Base-by-base conservation (phyloP, 2,329 filamentous ascomycete genomes). In the Diaporthe caulivora region DNA sequence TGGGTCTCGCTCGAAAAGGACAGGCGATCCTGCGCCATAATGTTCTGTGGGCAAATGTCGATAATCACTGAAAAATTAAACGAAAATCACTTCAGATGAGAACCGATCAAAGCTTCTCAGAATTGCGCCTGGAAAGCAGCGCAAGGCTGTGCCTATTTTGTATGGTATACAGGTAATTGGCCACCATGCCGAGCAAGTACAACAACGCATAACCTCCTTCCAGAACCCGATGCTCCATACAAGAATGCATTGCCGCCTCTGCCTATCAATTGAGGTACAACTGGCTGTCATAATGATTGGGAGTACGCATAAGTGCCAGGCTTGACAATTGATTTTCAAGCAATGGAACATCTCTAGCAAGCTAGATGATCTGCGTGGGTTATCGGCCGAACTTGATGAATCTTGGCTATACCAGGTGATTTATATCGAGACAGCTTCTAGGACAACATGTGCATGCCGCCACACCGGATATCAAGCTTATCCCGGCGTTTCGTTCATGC, bases 271-370 rank as follows among this genome's bases (percentile, higher is more conserved):
- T 26, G 49, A 53, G 13, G 8, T 26, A 18, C 3, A n/a, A 60
- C 18, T 40, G 34, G 55, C 8, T 42, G 55, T 18, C 3, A 18
- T 29, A 24, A 60, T 42, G 37, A 26, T 42, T 7, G n/a, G 37
- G n/a, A 60, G 37, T 11, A 60, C 31, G 57, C 57, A 60, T 60
- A 10, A 42, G n/a, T 60, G 34, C 57, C 37, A 40, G 57, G 57
- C 57, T 60, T 24, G 26, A 42, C 6, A 34, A 11, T 42, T 29
- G 4, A 53, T 62, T 44, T 62, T 53, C 68, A 40, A 71, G 55
- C 68, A 71, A 71, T 71, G 68, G 40, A 71, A 71, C 68, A 71
- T 24, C 54, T n/a, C 42, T n/a, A 44, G 37, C 57, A 42, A 60
- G 57, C 57, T 60, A 44, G 21, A 29, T 42, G 34, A 60, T 37